phyloP scores from a whole-genome alignment of 73 alveolate species.

The Symbiodinium pilosum region DNA sequence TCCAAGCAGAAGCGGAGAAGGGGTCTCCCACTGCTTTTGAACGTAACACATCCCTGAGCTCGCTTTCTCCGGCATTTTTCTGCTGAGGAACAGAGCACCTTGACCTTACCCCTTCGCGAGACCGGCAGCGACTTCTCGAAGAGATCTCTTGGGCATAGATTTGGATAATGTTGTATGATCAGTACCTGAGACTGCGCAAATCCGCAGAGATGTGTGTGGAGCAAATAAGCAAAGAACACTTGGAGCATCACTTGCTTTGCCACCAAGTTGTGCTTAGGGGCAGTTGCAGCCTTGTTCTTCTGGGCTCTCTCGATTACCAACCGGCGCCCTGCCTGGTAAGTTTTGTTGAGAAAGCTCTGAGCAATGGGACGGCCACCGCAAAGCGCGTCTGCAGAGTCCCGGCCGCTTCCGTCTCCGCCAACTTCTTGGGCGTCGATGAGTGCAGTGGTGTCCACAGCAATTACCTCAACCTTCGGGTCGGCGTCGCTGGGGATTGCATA shows the following conservation, averaged over 20 bases:
- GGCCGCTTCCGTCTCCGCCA: neutral
- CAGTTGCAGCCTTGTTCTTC: conserved; percentile 56
- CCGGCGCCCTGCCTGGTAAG: neutral
- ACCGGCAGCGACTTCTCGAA: neutral
- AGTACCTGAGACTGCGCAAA: neutral
- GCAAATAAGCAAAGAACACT: neutral
- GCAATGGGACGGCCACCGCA: neutral
- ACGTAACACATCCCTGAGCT: no score
- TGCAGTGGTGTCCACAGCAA: neutral
- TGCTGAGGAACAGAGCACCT: conserved; percentile 40
- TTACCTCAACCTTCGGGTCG: neutral
- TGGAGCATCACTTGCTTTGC: no score
- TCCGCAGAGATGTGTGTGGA: neutral
- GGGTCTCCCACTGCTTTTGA: no score
- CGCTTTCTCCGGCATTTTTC: no score
- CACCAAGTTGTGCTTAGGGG: neutral
- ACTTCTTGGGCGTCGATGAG: neutral
- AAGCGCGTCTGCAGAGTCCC: neutral
- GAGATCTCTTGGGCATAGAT: conserved; percentile 49
- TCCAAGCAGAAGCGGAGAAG: no score
- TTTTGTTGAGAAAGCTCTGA: neutral
- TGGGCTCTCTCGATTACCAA: conserved; percentile 28
- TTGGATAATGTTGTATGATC: conserved; percentile 45
- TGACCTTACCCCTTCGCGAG: conserved; percentile 22
- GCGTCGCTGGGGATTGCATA: conserved; percentile 41